phyloP scores from a whole-genome alignment of 139 green algal genomes.

The Chlorella ohadii region DNA sequence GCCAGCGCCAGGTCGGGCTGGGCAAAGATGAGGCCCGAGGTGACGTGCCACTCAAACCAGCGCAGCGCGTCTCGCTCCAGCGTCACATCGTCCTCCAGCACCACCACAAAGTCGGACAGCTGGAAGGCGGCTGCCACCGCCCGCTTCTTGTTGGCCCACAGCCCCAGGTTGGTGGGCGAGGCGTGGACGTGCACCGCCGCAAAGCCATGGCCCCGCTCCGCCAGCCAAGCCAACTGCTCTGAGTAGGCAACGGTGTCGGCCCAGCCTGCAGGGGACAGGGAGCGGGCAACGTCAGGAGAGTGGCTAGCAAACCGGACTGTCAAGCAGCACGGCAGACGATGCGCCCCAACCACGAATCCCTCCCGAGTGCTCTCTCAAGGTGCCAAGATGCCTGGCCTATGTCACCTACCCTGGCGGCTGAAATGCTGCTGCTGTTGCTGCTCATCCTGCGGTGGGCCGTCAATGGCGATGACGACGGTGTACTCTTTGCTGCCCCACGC shows the following conservation, averaged over 20 bases:
- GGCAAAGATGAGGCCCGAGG: constrained; percentile 21
- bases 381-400: background rate
- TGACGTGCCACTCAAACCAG: constrained; percentile 37
- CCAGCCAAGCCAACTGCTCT: constrained; percentile 21
- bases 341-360: no score
- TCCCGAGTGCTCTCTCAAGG: background rate
- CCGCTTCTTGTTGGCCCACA: constrained; percentile 35
- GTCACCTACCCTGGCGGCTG: no score
- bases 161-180: constrained; percentile 12
- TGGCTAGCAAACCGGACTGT: no score
- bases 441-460: background rate
- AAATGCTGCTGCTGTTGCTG: no score
- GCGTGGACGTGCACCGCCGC: constrained; percentile 6
- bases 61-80: constrained; percentile 20
- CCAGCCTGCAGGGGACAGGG: background rate
- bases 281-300: no score
- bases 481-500: constrained; percentile 17
- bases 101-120: constrained; percentile 14
- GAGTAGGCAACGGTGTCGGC: background rate
- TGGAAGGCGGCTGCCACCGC: constrained; percentile 6
- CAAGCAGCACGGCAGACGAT: no score
- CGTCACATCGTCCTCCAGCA: constrained; percentile 23
- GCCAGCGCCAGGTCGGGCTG: constrained; percentile 12
- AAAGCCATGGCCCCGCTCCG: constrained; percentile 6
- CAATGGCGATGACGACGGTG: constrained; percentile 3